phyloP scores from a whole-genome alignment of 2,329 filamentous ascomycete species.

The Fusarium hainanense region DNA sequence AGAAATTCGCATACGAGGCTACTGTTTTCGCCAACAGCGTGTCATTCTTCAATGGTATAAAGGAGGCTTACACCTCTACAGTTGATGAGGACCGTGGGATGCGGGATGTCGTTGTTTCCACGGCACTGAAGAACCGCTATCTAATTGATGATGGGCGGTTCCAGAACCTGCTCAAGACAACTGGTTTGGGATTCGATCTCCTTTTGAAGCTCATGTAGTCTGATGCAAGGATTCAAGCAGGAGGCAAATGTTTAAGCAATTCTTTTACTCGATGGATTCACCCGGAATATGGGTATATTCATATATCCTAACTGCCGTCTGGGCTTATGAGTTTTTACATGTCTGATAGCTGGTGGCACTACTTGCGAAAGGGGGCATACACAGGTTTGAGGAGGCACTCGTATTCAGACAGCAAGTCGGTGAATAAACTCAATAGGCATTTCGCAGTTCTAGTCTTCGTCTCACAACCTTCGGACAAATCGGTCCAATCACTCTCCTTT shows the following conservation, averaged over 20 bases:
- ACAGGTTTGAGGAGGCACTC: fast-evolving
- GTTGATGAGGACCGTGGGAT: not conserved
- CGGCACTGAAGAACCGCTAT: fast-evolving
- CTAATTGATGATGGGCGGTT: fast-evolving
- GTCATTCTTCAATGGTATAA: no score
- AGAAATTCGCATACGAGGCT: not conserved
- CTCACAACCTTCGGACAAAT: no score
- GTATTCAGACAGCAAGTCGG: not conserved
- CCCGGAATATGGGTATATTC: no score
- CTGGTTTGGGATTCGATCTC: not conserved
- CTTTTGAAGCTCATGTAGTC: fast-evolving
- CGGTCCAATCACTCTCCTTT: fast-evolving
- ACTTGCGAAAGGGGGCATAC: fast-evolving
- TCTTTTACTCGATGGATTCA: no score
- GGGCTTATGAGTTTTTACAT: not conserved
- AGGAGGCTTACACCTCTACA: conserved; percentile 11
- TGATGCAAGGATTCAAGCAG: no score
- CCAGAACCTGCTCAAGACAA: not conserved
- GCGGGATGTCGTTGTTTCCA: not conserved
- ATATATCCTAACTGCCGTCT: not conserved
- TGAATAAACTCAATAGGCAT: not conserved
- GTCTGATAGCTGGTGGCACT: not conserved
- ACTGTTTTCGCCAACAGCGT: no score
- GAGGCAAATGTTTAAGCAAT: fast-evolving
- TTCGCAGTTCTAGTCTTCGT: fast-evolving